Base-by-base conservation (phyloP, 257 asterid genomes). In the Buddleja alternifolia region DNA sequence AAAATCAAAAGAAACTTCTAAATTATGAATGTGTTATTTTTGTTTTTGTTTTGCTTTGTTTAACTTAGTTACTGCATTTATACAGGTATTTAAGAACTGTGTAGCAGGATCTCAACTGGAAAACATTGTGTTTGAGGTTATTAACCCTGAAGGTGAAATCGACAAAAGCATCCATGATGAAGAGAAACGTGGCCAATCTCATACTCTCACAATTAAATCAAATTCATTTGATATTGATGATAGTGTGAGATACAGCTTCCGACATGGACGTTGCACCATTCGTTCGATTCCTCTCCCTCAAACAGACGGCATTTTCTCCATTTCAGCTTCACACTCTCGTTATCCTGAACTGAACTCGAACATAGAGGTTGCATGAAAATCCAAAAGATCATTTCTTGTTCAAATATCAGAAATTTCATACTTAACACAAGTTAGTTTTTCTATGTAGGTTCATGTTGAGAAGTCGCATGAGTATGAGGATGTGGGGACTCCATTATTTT, bases 31-130 rank as follows among this genome's bases (percentile, higher is more conserved):
- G n/a, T 24, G 61, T 67, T 45, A 1, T 29, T 29, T 29, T 29
- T 47, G 20, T 41, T 19, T 14, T 60, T 37, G 32, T 12, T 14
- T 60, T 15, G 0, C 15, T 55, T 41, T 67, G 32, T 51, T 17
- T 53, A 42, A n/a, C 36, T 59, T 39, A 23, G 24, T 53, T 60
- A 37, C 14, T 72, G 60, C 42, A 57, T 25, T 10, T 47, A 58
- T 67, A 55, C 86, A 88, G 96, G 73, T 77, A 34, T 84, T 84
- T 71, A 47, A 72, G 63, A 73, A 54, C 56, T 79, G 80, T 46
- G 57, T 67, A 71, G 81, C 82, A 25, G 93, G 93, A 76, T 79
- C 91, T 23, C 62, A 47, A 24, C 60, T 89, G 81, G 82, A 89
- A 60, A 74, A 84, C 36, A n/a, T 86, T 17, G 68, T 60, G n/a